Evolutionary conservation across 176 grass and related monocot species (phyloP).

Genomic region (Raddia distichophylla): DNA sequence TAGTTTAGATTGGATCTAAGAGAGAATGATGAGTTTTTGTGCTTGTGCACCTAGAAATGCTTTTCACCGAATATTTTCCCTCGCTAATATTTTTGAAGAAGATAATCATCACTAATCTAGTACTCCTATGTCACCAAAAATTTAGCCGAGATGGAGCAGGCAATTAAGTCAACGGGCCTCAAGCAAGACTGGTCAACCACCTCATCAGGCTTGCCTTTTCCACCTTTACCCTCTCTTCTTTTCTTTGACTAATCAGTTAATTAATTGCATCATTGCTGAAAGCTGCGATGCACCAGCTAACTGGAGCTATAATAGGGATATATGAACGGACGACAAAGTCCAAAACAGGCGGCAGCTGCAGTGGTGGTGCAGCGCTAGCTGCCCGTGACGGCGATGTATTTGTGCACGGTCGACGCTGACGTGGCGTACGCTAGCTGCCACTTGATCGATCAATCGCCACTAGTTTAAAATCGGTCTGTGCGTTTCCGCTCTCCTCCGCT

Average conservation of each 20-base stretch:
- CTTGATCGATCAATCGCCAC: too few relatives aligned
- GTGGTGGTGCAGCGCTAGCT: not conserved
- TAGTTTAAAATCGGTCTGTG: too few relatives aligned
- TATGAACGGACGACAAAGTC: not conserved
- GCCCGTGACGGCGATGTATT: not conserved
- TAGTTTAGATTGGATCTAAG: too few relatives aligned
- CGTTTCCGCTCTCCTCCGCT: too few relatives aligned
- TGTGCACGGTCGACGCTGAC: not conserved
- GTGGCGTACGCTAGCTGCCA: not conserved
- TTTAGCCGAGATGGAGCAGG: not conserved
- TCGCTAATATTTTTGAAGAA: too few relatives aligned
- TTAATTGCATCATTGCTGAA: not conserved
- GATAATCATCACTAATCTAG: too few relatives aligned
- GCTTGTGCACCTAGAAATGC: too few relatives aligned
- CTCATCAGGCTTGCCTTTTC: not conserved
- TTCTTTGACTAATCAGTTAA: not conserved
- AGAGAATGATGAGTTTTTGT: too few relatives aligned
- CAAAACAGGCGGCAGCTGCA: not conserved
- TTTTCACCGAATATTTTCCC: too few relatives aligned
- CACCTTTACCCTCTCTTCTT: not conserved
- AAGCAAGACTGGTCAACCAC: slow-evolving; percentile 9
- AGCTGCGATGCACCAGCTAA: not conserved
- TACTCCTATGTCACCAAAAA: too few relatives aligned
- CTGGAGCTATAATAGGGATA: not conserved
- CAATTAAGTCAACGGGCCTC: slow-evolving; percentile 3